Percentiles rank a stretch among this genome's conserved stretches.
Conservation (phyloP, 306 rosid genomes). For the Fragaria ananassa region DNA sequence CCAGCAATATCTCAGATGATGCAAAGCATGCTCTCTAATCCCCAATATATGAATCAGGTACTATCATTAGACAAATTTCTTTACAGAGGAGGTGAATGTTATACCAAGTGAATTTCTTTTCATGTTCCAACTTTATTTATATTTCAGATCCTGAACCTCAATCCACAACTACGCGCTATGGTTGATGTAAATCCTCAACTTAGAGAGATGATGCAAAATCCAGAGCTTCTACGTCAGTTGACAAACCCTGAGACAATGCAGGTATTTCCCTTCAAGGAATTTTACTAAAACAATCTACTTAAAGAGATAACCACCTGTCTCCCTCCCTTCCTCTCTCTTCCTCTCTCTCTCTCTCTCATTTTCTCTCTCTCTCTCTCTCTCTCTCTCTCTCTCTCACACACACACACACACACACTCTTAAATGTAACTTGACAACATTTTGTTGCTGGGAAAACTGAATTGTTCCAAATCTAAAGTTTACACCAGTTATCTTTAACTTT, state of each 20-base stretch:
- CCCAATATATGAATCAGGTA: conserved; percentile 62
- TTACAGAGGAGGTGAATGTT: neutral
- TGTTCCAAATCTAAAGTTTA: neutral
- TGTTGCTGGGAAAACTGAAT: neutral
- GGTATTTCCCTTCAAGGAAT: conserved; percentile 28
- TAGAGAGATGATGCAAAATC: conserved; percentile 67
- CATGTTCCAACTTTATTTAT: conserved; percentile 1
- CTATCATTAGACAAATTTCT: neutral
- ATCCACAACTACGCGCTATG: conserved; percentile 52
- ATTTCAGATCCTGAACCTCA: conserved; percentile 42
- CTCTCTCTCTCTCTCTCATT: neutral
- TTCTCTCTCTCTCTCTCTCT: neutral
- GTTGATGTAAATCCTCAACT: conserved; percentile 54
- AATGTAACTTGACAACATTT: neutral
- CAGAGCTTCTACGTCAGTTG: conserved; percentile 52
- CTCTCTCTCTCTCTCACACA: neutral
- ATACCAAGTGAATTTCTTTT: neutral
- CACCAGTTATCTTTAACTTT: neutral
- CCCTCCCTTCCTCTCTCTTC: too few relatives aligned
- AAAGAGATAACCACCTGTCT: neutral
- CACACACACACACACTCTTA: neutral
- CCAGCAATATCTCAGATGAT: conserved; percentile 61
- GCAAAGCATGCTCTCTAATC: conserved; percentile 62
- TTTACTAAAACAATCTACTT: neutral
- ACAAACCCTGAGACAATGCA: conserved; percentile 55